Evolutionary conservation across 2,329 filamentous ascomycete genomes (phyloP), one percentile per base, ranked within the genome.

Genomic region (Aspergillus sp.): DNA sequence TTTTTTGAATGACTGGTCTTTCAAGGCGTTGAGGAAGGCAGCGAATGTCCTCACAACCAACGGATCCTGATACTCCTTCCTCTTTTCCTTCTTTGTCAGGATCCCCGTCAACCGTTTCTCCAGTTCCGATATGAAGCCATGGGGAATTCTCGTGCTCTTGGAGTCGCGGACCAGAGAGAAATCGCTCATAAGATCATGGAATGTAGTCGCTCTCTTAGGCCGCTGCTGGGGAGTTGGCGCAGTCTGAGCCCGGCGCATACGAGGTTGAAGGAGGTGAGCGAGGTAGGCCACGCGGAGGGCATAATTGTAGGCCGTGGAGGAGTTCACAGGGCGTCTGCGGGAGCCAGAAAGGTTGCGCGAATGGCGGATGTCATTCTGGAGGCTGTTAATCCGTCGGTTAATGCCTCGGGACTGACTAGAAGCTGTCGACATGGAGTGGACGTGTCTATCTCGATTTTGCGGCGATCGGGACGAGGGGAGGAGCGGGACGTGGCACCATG

Each of bases 41-140:
- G 92, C 95, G 78, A 99, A 99, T 2, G 92, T 96, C 62, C 94
- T 86, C 79, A 96, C 97, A 65, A 99, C 89, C 26, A 89, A 82
- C n/a, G 90, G 83, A 80, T 99, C 95, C 71, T 90, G 91, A 78
- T 90, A 99, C 70, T 96, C 95, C 14, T 91, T 92, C 72, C 94
- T 84, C 67, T 83, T 87, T 78, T 98, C 95, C 62, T 84, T 90
- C 45, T 93, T 92, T 68, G 89, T 86, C 68, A 98, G 78, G 54
- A 96, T 89, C 32, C 88, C 88, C 59, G 90, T 89, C 73, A 96
- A 85, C 63, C 92, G 85, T 77, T 93, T 94, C 71, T 90, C 87
- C 60, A 91, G 77, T 67, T 87, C 86, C 55, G 81, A 79, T 77
- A 90, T 85, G 75, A 91, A 91, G 52, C 85, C 87, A 79, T 90